These are phyloP conservation scores for Coemansia sp. DNA, from an alignment of 192 early-diverging fungal genomes.

Conservation along the genomic window DNA sequence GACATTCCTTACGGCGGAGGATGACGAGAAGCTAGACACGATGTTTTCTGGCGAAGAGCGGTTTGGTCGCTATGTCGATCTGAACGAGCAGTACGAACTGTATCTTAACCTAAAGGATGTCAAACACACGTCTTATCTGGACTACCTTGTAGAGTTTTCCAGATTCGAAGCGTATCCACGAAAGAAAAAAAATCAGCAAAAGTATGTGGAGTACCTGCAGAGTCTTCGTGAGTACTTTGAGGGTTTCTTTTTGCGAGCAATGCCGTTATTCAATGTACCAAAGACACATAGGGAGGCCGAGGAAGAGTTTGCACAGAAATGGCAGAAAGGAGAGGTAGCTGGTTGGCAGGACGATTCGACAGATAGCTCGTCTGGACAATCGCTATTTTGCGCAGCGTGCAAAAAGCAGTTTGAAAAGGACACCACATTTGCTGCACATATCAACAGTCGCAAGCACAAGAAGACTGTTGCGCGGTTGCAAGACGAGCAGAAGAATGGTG, in stretches of 20 bases:
- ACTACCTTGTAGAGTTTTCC: constrained; percentile 57
- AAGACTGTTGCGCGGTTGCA: constrained; percentile 63
- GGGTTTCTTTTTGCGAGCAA: constrained; percentile 68
- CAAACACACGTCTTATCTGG: constrained; percentile 55
- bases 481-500: constrained; percentile 8
- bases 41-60: constrained; percentile 94
- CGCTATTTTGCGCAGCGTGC: constrained; percentile 75
- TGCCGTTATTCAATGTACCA: constrained; percentile 74
- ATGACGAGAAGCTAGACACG: constrained; percentile 62
- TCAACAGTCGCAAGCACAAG: constrained; percentile 88
- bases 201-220: constrained; percentile 46
- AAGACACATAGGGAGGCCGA: constrained; percentile 55
- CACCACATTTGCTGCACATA: constrained; percentile 81
- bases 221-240: constrained; percentile 69
- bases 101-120: constrained; percentile 76
- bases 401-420: constrained; percentile 81
- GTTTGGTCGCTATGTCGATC: constrained; percentile 81
- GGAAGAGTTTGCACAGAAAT: constrained; percentile 63
- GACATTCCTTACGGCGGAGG: constrained; percentile 51
- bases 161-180: constrained; percentile 22
- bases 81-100: constrained; percentile 74
- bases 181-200: constrained; percentile 6
- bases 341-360: constrained; percentile 62
- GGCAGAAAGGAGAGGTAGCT: constrained; percentile 49
- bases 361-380: constrained; percentile 29